phyloP scores from a whole-genome alignment of 306 rosid species.

The Amphicarpaea edgeworthii region DNA sequence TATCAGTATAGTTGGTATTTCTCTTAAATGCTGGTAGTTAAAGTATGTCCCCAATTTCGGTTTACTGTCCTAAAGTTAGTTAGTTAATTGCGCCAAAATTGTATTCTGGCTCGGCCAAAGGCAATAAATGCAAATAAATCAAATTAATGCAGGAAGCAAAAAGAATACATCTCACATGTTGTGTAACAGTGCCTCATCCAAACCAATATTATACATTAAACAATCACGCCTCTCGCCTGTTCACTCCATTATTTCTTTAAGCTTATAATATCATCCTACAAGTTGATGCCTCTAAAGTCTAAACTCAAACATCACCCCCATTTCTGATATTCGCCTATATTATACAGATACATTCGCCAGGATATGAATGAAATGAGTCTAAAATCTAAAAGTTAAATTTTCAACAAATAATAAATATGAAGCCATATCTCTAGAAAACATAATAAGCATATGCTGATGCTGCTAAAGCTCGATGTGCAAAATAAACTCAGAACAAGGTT shows the following conservation, averaged over 20 bases:
- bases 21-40: constrained; percentile 1
- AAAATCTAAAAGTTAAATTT: background rate
- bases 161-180: constrained; percentile 10
- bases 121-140: background rate
- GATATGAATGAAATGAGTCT: background rate
- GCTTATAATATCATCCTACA: no score
- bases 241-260: no score
- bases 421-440: background rate
- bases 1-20: background rate
- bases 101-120: background rate
- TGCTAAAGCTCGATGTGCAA: background rate
- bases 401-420: background rate
- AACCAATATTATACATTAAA: background rate
- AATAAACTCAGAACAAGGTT: background rate
- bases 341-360: no score
- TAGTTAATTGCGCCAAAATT: background rate
- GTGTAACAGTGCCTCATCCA: background rate
- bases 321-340: background rate
- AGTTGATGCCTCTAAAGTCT: no score
- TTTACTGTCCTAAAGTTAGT: constrained; percentile 19
- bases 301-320: background rate
- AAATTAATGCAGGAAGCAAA: background rate
- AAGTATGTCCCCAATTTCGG: background rate
- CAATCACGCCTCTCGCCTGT: background rate
- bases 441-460: no score